Evolutionary conservation across 2,329 filamentous ascomycete species (phyloP), one percentile per base, ranked within the genome.

Genomic region (Diaporthe longicolla): DNA sequence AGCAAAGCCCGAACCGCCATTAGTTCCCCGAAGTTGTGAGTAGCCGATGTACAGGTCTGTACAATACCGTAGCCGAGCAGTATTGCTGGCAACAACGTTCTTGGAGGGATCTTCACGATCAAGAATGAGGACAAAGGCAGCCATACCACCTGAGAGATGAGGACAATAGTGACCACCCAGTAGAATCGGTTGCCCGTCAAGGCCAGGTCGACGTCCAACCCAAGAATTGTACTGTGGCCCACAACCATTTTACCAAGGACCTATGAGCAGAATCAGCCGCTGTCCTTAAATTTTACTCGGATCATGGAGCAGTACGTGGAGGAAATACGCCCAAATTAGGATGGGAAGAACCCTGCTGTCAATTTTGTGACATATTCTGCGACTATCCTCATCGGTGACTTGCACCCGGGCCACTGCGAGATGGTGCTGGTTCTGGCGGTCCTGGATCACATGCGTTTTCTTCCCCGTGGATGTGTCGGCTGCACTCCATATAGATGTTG

Each of bases 121-220:
- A 92, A 84, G 73, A 86, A 85, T 0, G 88, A 89, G 0, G 89
- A 90, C 74, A 91, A 89, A 0, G 90, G 90, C 75, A 91, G 88
- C 88, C 89, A 91, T 57, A 82, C 87, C 48, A 92, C 84, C 79
- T 92, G 89, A 1, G 89, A 89, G 32, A 92, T 89, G 0, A 89
- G 85, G 0, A 86, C 83, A 54, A 92, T 89, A 8, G 88, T 90
- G 32, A 88, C 87, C 29, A 92, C 80, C 26, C 91, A 80, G 0
- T 89, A 89, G 81, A 91, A 91, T 73, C 91, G 84, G 73, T 87
- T 85, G 0, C 88, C 89, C 0, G 81, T 85, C 21, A 91, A 84
- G 65, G 85, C 76, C 2, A 86, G 85, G 77, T 91, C 89, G 29
- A 82, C 76, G 45, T 85, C 82, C 6, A 91, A 79, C 26, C 88